Evolutionary conservation across 2,329 filamentous ascomycete species (phyloP), one percentile per base, ranked within the genome.

Genomic region (Coniochaeta sp.): DNA sequence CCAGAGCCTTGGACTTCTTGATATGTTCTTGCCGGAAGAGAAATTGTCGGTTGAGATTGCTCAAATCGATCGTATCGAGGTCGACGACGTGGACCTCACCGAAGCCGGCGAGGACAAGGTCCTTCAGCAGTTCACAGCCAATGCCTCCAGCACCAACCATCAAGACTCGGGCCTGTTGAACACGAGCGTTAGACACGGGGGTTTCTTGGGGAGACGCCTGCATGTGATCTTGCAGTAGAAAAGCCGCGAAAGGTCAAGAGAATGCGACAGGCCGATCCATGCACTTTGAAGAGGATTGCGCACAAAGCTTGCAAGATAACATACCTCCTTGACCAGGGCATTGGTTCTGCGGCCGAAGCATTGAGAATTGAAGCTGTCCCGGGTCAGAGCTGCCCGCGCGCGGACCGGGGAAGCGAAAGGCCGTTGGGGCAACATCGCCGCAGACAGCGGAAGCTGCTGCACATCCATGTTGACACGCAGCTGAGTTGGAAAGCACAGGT

Each of bases 131-230:
- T 77, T 99, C 95, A 77, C 95, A 99, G 67, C 95, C 95, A 71
- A 99, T 99, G 63, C 95, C 95, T 63, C 95, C 95, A 60, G 95
- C 95, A 69, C 95, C 95, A 60, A 99, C 93, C 81, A 99, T 91
- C 61, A 99, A 82, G 58, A 97, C 89, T 64, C 88, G 89, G 63
- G 91, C 85, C 92, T 96, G 75, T 36, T 32, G 6, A 19, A 17
- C 40, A 34, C 19, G 17, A 24, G 3, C 1, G 42, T 47, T 26
- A 47, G 32, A 40, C 9, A 40, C 3, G 34, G 38, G 4, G 4
- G 9, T 40, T 40, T 40, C 16, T 19, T 40, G 6, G 16, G 10
- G 42, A 12, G 42, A 12, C 2, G 42, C 9, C 4, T 8, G 42
- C 54, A 30, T 19, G 28, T 32, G 9, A 36, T 36, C 34, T 36